A percentile compares a stretch with the other conserved stretches of the same genome.
Conservation (phyloP, 768 basidiomycete species). For the Termitomyces sp. region DNA sequence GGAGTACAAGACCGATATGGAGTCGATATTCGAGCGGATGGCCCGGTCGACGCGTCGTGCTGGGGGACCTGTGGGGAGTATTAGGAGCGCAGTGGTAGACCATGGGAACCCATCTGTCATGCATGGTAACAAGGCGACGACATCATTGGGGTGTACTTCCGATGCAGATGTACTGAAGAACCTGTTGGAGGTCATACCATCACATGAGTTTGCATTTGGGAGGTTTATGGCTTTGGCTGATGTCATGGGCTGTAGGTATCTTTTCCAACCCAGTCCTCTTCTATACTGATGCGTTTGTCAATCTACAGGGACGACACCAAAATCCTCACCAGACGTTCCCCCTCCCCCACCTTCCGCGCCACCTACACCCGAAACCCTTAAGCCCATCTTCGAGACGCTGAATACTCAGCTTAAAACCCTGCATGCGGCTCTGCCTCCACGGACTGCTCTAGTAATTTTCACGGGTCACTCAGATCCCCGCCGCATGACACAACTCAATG, state of each 20-base stretch:
- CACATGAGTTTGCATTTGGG: slow-evolving; percentile 82
- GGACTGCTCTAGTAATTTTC: slow-evolving; percentile 81
- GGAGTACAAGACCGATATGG: slow-evolving; percentile 79
- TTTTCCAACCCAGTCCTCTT: neutral
- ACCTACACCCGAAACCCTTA: slow-evolving; percentile 31
- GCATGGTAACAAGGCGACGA: slow-evolving; percentile 83
- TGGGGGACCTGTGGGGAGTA: slow-evolving; percentile 34
- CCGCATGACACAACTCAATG: slow-evolving; percentile 68
- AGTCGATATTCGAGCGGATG: slow-evolving; percentile 88
- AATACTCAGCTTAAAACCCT: slow-evolving; percentile 60
- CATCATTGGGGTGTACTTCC: slow-evolving; percentile 65
- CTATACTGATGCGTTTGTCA: neutral
- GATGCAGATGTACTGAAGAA: slow-evolving; percentile 82
- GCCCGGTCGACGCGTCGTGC: slow-evolving; percentile 41
- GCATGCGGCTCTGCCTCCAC: slow-evolving; percentile 66
- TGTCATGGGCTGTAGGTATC: slow-evolving; percentile 69
- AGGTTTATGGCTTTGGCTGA: slow-evolving; percentile 83
- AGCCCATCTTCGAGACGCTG: slow-evolving; percentile 42
- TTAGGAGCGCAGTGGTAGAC: slow-evolving; percentile 73
- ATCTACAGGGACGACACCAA: slow-evolving; percentile 59
- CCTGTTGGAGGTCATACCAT: slow-evolving; percentile 50
- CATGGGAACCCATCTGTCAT: slow-evolving; percentile 80
- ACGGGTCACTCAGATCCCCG: slow-evolving; percentile 90
- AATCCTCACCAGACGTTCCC: slow-evolving; percentile 36
- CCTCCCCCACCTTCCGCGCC: slow-evolving; percentile 24